Evolutionary conservation across 2,329 filamentous ascomycete genomes (phyloP), one percentile per base, ranked within the genome.

Genomic region (Dactylellina leptospora): DNA sequence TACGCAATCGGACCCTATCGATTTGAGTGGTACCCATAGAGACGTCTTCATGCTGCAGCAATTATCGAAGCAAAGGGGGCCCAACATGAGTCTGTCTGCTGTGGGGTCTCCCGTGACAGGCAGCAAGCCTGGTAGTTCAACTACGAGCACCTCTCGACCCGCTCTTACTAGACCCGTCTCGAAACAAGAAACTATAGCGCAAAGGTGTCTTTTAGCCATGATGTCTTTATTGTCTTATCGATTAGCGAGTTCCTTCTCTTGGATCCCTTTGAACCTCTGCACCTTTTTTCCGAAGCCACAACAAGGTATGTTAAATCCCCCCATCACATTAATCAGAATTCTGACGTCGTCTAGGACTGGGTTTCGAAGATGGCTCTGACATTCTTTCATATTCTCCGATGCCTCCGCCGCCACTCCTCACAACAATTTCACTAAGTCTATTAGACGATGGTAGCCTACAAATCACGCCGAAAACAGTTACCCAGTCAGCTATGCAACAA

Each of bases 11-110:
- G 66, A 71, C n/a, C 66, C 66, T n/a, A 71, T 71, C 33, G 66
- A 71, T 30, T 38, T 71, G 47, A 71, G 66, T 47, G 66, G 66
- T 10, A 62, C 66, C n/a, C 58, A 63, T 27, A 30, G 66, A 53
- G 66, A 71, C 59, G 66, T 71, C 10, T 71, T 62, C 27, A 71
- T 71, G 58, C 25, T 71, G 5, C 66, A 71, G 22, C 66, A 71
- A 33, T 44, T 71, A 20, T 71, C 66, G 10, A 71, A 71, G 33
- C 66, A 63, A 55, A 51, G 66, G 20, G 66, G 22, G n/a, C 50
- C 64, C 6, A 42, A 27, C 16, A 51, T 50, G 42, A 25, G 38
- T 3, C 48, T 58, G 33, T 55, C 66, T 16, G 23, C 44, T 18
- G 45, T 63, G 28, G 58, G 56, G 20, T 71, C 66, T 40, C 66